Evolutionary conservation across 106 monocot species (phyloP).

Genomic region (Acorus gramineus): DNA sequence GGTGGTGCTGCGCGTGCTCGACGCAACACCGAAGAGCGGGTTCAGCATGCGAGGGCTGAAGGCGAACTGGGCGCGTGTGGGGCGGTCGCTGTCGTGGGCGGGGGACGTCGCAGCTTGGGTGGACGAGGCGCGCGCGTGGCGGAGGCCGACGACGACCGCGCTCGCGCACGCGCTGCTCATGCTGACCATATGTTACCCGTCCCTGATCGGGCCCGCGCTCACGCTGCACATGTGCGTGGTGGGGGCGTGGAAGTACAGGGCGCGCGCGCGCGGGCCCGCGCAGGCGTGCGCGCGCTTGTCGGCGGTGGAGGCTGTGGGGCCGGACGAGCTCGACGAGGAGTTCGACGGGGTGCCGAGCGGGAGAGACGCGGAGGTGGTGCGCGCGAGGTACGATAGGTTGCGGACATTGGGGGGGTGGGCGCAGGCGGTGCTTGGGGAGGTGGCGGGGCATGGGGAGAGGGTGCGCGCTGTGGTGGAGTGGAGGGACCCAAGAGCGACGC

Average conservation of each 20-base stretch:
- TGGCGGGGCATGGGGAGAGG: conserved; percentile 71
- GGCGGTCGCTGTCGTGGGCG: conserved; percentile 35
- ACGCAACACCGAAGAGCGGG: conserved; percentile 38
- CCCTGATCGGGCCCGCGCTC: conserved; percentile 54
- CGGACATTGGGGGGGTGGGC: conserved; percentile 42
- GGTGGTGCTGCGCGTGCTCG: conserved; percentile 61
- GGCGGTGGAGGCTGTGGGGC: conserved; percentile 21
- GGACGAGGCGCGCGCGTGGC: conserved; percentile 38
- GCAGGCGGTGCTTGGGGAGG: conserved; percentile 57
- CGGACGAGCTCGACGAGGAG: conserved; percentile 95
- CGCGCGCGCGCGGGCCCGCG: conserved; percentile 24
- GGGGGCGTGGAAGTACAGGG: conserved; percentile 51
- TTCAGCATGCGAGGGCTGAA: conserved; percentile 80
- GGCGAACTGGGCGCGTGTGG: conserved; percentile 56
- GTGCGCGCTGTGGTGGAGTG: conserved; percentile 62
- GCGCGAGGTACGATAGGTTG: conserved; percentile 61
- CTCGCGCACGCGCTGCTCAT: conserved; percentile 53
- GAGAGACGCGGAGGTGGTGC: conserved; percentile 41
- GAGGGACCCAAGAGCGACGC: conserved; percentile 81
- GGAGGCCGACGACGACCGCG: conserved; percentile 58
- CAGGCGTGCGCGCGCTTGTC: conserved; percentile 24
- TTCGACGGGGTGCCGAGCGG: conserved; percentile 60
- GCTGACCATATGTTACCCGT: conserved; percentile 55
- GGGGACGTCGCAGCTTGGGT: conserved; percentile 33
- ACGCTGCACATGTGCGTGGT: conserved; percentile 33